These are phyloP conservation scores for Ligustrum vulgare DNA, from an alignment of 257 asterid species.

Conservation along the genomic window DNA sequence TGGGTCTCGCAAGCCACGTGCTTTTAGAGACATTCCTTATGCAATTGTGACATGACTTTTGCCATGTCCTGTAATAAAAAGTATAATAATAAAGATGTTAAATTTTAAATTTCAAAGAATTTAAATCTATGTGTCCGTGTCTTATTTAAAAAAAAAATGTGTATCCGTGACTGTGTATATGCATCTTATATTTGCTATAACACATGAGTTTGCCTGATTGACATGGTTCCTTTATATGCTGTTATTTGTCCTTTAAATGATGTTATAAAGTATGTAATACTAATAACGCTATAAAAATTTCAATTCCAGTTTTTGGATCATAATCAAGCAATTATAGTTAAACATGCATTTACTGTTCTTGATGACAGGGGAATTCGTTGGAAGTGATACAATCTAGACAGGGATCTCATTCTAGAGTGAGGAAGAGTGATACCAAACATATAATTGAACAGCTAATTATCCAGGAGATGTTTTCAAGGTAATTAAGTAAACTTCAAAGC, in stretches of 20 bases:
- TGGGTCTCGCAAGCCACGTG: too few relatives aligned
- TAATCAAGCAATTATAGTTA: slow-evolving; percentile 2
- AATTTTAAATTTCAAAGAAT: too few relatives aligned
- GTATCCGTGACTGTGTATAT: too few relatives aligned
- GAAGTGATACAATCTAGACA: slow-evolving; percentile 30
- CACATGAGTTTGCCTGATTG: background rate
- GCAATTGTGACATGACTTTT: too few relatives aligned
- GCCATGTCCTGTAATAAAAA: too few relatives aligned
- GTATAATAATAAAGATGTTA: too few relatives aligned
- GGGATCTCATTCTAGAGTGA: slow-evolving; percentile 34
- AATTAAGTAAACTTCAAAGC: slow-evolving; percentile 21
- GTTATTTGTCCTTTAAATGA: background rate
- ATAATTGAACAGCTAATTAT: slow-evolving; percentile 64
- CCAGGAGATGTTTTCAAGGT: slow-evolving; percentile 85
- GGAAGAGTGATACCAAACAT: slow-evolving; percentile 55
- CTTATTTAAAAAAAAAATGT: too few relatives aligned
- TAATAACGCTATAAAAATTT: background rate
- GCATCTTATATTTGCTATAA: background rate
- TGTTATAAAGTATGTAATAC: background rate
- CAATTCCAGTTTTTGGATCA: background rate
- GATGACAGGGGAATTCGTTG: slow-evolving; percentile 33
- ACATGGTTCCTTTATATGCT: slow-evolving; percentile 6
- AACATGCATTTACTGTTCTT: slow-evolving; percentile 13
- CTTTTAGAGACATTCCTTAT: too few relatives aligned
- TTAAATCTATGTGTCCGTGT: too few relatives aligned